Conservation (phyloP, 129 eudicot genomes). For the Flaveria linearis region DNA sequence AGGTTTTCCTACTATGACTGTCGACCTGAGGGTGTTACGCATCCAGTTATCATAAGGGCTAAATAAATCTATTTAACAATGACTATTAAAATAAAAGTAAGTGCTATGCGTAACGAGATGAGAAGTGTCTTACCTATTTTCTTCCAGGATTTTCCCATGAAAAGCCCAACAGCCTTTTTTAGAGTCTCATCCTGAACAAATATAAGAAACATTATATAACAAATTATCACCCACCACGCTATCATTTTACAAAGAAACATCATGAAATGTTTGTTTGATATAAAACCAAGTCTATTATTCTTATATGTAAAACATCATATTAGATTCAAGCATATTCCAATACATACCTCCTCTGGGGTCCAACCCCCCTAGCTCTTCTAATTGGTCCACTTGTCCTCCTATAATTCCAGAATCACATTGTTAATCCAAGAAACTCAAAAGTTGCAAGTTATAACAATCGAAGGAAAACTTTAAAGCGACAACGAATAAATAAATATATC, state of each 20-base stretch:
- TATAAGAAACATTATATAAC: slow-evolving; percentile 13
- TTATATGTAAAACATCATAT: not conserved
- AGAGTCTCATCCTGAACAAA: slow-evolving; percentile 76
- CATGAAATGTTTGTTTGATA: slow-evolving; percentile 6
- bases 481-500: not conserved
- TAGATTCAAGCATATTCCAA: slow-evolving; percentile 8
- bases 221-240: slow-evolving; percentile 7
- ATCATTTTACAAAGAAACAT: slow-evolving; percentile 3
- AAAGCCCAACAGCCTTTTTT: slow-evolving; percentile 69
- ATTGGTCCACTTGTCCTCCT: slow-evolving; percentile 95
- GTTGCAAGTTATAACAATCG: not conserved
- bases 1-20: not conserved
- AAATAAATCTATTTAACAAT: slow-evolving; percentile 12
- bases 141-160: slow-evolving; percentile 90
- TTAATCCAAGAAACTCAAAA: slow-evolving; percentile 17
- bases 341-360: slow-evolving; percentile 94
- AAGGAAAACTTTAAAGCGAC: not conserved
- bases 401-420: slow-evolving; percentile 31
- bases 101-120: slow-evolving; percentile 19
- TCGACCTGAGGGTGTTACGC: not conserved
- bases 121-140: slow-evolving; percentile 67
- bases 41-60: slow-evolving; percentile 14
- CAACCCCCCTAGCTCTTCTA: slow-evolving; percentile 98
- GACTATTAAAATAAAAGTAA: slow-evolving; percentile 6
- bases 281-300: slow-evolving; percentile 9